Conservation (phyloP, 2,329 filamentous ascomycete genomes). For the Cladosporium phlei region DNA sequence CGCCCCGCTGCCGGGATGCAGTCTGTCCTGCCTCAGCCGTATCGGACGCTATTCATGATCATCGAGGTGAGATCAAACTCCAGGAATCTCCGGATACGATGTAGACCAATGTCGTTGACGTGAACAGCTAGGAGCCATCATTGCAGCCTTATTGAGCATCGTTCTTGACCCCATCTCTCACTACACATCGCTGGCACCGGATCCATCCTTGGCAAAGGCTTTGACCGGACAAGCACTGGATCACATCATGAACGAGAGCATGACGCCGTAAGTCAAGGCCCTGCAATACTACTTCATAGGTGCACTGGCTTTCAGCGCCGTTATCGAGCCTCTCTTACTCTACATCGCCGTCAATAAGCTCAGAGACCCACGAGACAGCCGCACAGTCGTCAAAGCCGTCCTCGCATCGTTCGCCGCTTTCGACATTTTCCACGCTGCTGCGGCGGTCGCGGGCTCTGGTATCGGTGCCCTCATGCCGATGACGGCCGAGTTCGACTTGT, state of each 20-base stretch:
- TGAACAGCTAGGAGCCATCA: neutral
- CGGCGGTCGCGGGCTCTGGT: neutral
- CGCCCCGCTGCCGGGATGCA: neutral
- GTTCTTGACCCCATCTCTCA: neutral
- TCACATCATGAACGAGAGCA: neutral
- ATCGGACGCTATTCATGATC: neutral
- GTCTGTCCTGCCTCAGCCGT: neutral
- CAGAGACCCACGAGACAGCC: neutral
- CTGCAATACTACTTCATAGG: conserved; percentile 5
- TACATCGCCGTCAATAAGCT: conserved; percentile 1
- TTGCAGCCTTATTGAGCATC: neutral
- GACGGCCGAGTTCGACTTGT: neutral
- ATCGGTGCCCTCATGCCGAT: neutral
- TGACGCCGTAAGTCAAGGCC: neutral
- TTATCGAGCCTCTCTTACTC: neutral
- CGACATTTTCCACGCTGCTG: neutral
- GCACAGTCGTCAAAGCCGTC: neutral
- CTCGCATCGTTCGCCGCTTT: neutral
- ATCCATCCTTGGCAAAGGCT: neutral
- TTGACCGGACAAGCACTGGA: neutral
- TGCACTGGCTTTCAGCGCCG: conserved; percentile 4
- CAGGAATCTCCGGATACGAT: no score
- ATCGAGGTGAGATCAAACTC: neutral
- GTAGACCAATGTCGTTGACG: neutral
- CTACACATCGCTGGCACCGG: neutral